Evolutionary conservation across 139 green algal species (phyloP).

Genomic region (Chlorella sp.): DNA sequence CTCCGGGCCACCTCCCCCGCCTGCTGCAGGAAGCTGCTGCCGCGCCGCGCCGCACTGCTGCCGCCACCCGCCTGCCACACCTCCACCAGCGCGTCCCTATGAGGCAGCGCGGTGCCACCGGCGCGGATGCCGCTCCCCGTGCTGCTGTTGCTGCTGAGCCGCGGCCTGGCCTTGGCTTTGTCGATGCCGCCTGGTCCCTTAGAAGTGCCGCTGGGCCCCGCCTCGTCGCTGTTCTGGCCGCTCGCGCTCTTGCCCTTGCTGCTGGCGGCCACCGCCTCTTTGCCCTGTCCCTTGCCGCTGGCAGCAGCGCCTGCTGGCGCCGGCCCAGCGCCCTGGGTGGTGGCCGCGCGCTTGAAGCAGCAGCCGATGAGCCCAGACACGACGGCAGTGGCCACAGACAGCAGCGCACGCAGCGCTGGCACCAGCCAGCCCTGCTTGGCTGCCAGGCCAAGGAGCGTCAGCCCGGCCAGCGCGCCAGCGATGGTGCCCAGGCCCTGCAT

Average conservation of each 20-base stretch:
- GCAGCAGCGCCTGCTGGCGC: not conserved
- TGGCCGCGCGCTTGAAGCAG: not conserved
- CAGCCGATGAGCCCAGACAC: not conserved
- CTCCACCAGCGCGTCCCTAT: not conserved
- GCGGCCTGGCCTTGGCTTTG: not conserved
- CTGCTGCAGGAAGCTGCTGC: too few relatives aligned
- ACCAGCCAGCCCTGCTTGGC: not conserved
- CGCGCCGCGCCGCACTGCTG: not conserved
- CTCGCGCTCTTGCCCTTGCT: too few relatives aligned
- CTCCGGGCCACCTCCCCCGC: too few relatives aligned
- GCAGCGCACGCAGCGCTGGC: not conserved
- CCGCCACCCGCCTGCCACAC: not conserved
- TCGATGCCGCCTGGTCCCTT: not conserved
- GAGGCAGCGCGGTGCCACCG: not conserved
- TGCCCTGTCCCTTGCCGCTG: not conserved
- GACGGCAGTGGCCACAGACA: not conserved
- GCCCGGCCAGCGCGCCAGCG: not conserved
- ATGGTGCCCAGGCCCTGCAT: slow-evolving; percentile 15
- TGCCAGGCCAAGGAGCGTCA: not conserved
- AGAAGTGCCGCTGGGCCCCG: not conserved
- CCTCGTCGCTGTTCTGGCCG: not conserved
- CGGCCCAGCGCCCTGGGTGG: not conserved
- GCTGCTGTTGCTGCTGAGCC: not conserved
- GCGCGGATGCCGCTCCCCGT: not conserved
- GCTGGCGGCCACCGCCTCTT: not conserved